Percentiles rank a stretch among this genome's conserved stretches.
phyloP scores from a whole-genome alignment of 352 stramenopile species.

The Phytophthora citricola region DNA sequence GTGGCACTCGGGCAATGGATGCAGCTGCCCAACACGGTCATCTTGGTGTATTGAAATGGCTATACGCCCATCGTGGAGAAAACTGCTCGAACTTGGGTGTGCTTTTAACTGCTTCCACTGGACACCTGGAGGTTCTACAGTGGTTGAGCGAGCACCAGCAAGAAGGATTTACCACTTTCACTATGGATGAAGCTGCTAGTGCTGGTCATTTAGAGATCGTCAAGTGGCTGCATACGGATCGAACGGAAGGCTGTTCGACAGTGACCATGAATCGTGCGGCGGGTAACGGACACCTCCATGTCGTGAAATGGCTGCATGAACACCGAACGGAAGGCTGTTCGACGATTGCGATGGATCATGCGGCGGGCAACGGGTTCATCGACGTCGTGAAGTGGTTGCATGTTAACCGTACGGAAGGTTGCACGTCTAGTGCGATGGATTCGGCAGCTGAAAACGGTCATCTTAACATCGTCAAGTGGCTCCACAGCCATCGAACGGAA shows the following conservation, averaged over 20 bases:
- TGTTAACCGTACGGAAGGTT: slow-evolving; percentile 20
- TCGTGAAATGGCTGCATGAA: slow-evolving; percentile 24
- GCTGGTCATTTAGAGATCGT: slow-evolving; percentile 24
- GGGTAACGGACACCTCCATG: too few relatives aligned
- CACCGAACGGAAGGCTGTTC: slow-evolving; percentile 26
- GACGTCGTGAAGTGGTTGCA: slow-evolving; percentile 26
- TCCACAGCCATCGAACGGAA: too few relatives aligned
- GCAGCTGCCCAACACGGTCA: too few relatives aligned
- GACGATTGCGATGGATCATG: slow-evolving; percentile 16
- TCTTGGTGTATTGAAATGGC: too few relatives aligned
- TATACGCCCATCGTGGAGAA: slow-evolving; percentile 4
- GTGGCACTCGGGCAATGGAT: background rate
- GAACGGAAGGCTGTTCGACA: too few relatives aligned
- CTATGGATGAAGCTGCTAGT: slow-evolving; percentile 26
- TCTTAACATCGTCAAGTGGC: too few relatives aligned
- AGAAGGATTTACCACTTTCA: slow-evolving; percentile 7
- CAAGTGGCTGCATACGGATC: too few relatives aligned
- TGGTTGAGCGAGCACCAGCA: slow-evolving; percentile 16
- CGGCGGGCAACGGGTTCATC: slow-evolving; percentile 11
- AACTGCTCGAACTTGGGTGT: background rate
- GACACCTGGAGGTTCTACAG: slow-evolving; percentile 20
- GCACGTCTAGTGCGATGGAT: slow-evolving; percentile 26
- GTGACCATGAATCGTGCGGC: too few relatives aligned
- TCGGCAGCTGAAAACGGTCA: slow-evolving; percentile 14
- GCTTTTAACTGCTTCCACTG: slow-evolving; percentile 16